Base-by-base conservation (phyloP, 495 filamentous ascomycete genomes). In the Podospora anserina region DNA sequence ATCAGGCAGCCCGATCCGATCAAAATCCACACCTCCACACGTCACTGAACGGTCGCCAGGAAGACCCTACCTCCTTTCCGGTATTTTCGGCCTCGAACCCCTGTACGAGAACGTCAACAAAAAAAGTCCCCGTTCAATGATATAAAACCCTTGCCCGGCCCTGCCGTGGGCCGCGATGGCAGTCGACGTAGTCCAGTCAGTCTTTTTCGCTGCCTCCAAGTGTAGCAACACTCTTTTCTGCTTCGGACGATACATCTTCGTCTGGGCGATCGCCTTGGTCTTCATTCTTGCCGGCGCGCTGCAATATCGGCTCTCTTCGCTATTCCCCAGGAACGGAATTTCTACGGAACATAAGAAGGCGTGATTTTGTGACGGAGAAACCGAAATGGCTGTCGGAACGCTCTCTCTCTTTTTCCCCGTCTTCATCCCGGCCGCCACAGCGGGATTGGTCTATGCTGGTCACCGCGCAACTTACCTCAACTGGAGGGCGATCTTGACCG, bases 321-420 rank as follows among this genome's bases (percentile, higher is more conserved):
- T 49, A 53, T 2, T 64, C 20, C 16, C 66, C n/a, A 19, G 57
- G 34, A 70, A 20, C 26, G 28, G 5, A 20, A 23, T n/a, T 5
- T 53, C 20, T 5, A 59, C 39, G 2, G 19, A 61, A 5, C 18
- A 27, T 7, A 32, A 6, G 59, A 61, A 20, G 6, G 15, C 20
- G 28, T 61, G 23, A 61, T 32, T 27, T 27, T 6, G 7, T 32
- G 16, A 32, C 59, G 39, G 15, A 49, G 7, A n/a, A 61, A 27
- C 9, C 59, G 27, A 54, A 39, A 85, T 86, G 84, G 83, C 82
- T 23, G 78, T 77, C 56, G 77, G 72, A 61, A 77, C 72, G 27
- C 69, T 80, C 69, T 65, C 76, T 13, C 73, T 78, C 67, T 61
- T 81, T 65, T 74, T 76, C 60, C 79, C 80, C 5, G 70, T 82